Evolutionary conservation across 2,329 filamentous ascomycete species (phyloP).

Genomic region (Botrytis byssoidea): DNA sequence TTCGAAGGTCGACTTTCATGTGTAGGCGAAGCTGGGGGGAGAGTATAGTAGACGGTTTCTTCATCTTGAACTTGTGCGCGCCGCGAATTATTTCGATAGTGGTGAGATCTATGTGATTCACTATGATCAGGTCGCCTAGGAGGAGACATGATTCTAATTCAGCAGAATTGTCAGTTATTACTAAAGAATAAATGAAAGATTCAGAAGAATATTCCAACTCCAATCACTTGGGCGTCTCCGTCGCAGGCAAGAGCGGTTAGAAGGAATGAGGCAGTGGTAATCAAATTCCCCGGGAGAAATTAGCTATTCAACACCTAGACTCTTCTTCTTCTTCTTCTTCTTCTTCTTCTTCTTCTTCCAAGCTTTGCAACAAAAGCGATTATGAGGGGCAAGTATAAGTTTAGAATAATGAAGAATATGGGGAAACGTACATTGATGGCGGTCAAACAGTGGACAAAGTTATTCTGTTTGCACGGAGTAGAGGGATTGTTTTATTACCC

Average conservation of each 20-base stretch:
- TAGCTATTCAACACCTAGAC: neutral
- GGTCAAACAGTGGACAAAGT: conserved; percentile 24
- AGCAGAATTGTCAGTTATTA: neutral
- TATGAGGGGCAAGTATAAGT: conserved; percentile 11
- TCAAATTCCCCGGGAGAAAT: conserved; percentile 3
- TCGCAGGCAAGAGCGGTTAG: neutral
- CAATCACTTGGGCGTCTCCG: neutral
- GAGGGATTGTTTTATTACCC: conserved; percentile 27
- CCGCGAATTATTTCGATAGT: conserved; percentile 67
- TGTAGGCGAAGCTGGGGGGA: conserved; percentile 33
- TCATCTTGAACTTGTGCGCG: conserved; percentile 66
- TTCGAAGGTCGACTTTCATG: conserved; percentile 56
- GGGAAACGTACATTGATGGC: conserved; percentile 34
- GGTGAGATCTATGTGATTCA: conserved; percentile 56
- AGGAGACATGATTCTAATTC: conserved; percentile 53
- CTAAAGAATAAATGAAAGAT: conserved; percentile 4
- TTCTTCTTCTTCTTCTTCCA: neutral
- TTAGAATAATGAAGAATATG: conserved; percentile 16
- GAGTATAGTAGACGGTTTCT: conserved; percentile 54
- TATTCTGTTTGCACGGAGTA: conserved; percentile 32
- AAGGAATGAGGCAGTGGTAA: conserved; percentile 11
- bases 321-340: neutral
- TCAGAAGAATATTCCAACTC: conserved; percentile 17
- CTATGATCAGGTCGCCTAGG: conserved; percentile 50
- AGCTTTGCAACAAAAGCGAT: neutral